Evolutionary conservation across 345 rosid species (phyloP).

Genomic region (Citrus trifoliata): DNA sequence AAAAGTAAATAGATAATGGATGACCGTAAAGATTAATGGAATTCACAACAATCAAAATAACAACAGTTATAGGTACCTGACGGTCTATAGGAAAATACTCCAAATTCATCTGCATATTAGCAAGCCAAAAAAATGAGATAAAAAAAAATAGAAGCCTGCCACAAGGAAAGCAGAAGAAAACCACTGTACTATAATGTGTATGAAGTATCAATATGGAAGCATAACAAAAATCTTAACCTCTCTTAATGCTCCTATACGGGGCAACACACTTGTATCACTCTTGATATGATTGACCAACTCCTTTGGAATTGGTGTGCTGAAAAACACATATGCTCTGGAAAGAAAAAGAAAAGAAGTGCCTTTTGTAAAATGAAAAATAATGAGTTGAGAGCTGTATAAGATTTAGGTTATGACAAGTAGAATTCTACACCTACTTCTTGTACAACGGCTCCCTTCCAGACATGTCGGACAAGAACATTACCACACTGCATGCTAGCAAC

Average conservation of each 20-base stretch:
- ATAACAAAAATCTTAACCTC: constrained; percentile 52
- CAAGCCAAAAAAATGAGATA: not conserved
- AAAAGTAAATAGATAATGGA: constrained; percentile 1
- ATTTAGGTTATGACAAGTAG: not conserved
- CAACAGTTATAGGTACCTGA: constrained; percentile 46
- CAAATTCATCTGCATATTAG: constrained; percentile 73
- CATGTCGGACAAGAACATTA: constrained; percentile 98
- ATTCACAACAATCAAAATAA: not conserved
- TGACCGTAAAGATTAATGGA: not conserved
- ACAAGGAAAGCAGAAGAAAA: not conserved
- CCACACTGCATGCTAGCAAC: constrained; percentile 68
- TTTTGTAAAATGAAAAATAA: constrained; percentile 15
- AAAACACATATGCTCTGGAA: constrained; percentile 79
- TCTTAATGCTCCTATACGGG: constrained; percentile 87
- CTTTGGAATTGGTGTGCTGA: constrained; percentile 71
- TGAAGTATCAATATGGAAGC: not conserved
- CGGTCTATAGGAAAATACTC: constrained; percentile 87
- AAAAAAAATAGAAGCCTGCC: not conserved
- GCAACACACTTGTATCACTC: constrained; percentile 76
- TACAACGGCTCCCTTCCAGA: constrained; percentile 96
- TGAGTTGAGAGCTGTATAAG: not conserved
- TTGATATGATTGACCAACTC: constrained; percentile 86
- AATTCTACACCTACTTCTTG: constrained; percentile 55
- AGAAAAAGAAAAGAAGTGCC: not conserved
- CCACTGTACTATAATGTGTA: not conserved